Conservation (phyloP, 2,329 filamentous ascomycete species). For the Penicillium decumbens region DNA sequence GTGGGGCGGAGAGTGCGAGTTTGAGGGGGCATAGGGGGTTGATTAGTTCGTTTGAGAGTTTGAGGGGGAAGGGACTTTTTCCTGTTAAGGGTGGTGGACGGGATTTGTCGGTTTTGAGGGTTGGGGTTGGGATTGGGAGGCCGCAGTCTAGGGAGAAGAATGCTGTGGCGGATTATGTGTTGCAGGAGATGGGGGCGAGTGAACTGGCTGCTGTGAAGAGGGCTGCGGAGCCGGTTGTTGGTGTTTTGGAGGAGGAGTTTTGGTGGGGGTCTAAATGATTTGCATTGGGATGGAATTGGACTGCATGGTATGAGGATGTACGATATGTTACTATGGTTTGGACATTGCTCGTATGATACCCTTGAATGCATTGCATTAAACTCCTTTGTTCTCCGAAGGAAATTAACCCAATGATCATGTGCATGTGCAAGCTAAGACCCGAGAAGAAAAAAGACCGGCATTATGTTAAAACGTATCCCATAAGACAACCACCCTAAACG, state of each 20-base stretch:
- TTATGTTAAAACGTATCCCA: constrained; percentile 9
- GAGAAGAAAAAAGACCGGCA: constrained; percentile 11
- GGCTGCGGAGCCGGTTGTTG: constrained; percentile 47
- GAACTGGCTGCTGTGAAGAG: constrained; percentile 52
- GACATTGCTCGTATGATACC: constrained; percentile 19
- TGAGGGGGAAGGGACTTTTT: constrained; percentile 45
- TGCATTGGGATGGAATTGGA: not conserved
- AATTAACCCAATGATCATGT: constrained; percentile 8
- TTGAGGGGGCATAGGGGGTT: constrained; percentile 70
- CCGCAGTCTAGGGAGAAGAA: constrained; percentile 63
- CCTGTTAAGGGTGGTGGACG: constrained; percentile 23
- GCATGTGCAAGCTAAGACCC: constrained; percentile 10
- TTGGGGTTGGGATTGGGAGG: constrained; percentile 84
- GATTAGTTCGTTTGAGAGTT: constrained; percentile 57
- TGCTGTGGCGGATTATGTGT: constrained; percentile 71
- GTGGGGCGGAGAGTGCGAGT: constrained; percentile 52
- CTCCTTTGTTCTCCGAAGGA: not conserved
- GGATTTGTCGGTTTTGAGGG: constrained; percentile 49
- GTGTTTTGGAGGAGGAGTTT: constrained; percentile 50
- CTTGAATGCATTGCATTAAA: constrained; percentile 1
- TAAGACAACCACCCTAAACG: constrained; percentile 42
- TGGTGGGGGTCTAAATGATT: constrained; percentile 12
- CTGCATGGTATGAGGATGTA: not conserved
- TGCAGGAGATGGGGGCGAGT: constrained; percentile 58
- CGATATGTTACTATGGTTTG: not conserved